phyloP scores from a whole-genome alignment of 331 rosid species.

The Acacia concinna region DNA sequence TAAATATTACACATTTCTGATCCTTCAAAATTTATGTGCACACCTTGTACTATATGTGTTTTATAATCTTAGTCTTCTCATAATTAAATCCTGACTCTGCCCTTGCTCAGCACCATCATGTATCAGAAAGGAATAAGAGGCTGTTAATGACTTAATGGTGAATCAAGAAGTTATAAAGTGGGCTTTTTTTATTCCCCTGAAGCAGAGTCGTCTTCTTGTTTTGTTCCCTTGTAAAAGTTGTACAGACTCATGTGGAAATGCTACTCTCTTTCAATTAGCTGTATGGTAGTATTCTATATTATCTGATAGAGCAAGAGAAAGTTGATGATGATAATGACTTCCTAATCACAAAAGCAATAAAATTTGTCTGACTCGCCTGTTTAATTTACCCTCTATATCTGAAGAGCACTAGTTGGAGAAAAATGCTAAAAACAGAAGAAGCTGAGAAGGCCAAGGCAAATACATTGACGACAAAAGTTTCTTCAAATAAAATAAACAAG shows the following conservation, averaged over 20 bases:
- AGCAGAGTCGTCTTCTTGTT: constrained; percentile 12
- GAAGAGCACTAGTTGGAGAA: background rate
- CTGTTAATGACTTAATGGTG: constrained; percentile 40
- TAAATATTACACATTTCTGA: background rate
- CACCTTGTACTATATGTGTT: background rate
- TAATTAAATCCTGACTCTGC: background rate
- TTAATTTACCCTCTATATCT: background rate
- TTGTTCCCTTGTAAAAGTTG: constrained; percentile 25
- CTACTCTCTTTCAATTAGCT: background rate
- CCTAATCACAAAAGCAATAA: constrained; percentile 12
- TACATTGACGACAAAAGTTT: background rate
- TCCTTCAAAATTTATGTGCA: background rate
- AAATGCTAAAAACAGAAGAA: background rate
- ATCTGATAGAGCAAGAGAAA: constrained; percentile 1
- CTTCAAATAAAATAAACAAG: background rate
- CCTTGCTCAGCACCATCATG: constrained; percentile 11
- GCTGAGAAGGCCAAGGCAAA: background rate
- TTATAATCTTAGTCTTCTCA: background rate
- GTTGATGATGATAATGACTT: background rate
- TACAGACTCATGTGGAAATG: constrained; percentile 31
- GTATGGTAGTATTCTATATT: constrained; percentile 8
- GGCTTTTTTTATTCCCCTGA: constrained; percentile 26
- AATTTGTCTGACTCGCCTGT: background rate
- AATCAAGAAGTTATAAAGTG: constrained; percentile 31
- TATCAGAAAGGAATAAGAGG: constrained; percentile 28